These are phyloP conservation scores for Fraxinus nigra DNA, from an alignment of 305 asterid genomes.

Conservation along the genomic window DNA sequence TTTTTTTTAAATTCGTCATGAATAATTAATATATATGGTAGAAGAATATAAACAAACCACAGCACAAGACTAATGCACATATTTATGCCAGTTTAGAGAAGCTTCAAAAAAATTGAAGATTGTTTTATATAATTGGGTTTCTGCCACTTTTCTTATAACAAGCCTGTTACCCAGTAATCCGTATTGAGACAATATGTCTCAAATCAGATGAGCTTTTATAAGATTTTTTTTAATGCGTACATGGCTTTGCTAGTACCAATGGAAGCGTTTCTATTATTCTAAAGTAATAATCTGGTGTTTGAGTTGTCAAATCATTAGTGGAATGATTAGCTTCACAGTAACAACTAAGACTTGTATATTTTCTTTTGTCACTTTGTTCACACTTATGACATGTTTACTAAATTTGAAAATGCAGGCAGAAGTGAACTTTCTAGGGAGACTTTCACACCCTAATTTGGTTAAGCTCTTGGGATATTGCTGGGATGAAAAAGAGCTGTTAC, in stretches of 20 bases:
- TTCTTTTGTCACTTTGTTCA: not conserved
- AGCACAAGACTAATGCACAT: not conserved
- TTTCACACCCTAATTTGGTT: conserved; percentile 88
- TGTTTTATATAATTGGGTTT: not conserved
- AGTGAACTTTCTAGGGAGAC: conserved; percentile 83
- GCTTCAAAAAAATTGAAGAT: not conserved
- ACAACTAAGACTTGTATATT: not conserved
- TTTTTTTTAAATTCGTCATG: not conserved
- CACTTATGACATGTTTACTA: conserved; percentile 4
- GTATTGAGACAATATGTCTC: not conserved
- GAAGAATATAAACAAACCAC: not conserved
- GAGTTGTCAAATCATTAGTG: not conserved
- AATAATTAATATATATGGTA: not conserved
- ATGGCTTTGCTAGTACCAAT: not conserved
- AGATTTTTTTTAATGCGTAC: not conserved
- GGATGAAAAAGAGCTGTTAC: conserved; percentile 79
- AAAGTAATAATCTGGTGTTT: not conserved
- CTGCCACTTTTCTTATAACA: not conserved
- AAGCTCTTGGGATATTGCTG: conserved; percentile 86
- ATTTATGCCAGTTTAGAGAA: not conserved
- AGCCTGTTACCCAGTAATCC: not conserved
- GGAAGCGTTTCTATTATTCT: not conserved
- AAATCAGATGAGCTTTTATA: not conserved
- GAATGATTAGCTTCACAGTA: not conserved
- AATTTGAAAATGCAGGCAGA: conserved; percentile 69